Evolutionary conservation across 495 filamentous ascomycete species (phyloP).

Genomic region (Neurospora sp.): DNA sequence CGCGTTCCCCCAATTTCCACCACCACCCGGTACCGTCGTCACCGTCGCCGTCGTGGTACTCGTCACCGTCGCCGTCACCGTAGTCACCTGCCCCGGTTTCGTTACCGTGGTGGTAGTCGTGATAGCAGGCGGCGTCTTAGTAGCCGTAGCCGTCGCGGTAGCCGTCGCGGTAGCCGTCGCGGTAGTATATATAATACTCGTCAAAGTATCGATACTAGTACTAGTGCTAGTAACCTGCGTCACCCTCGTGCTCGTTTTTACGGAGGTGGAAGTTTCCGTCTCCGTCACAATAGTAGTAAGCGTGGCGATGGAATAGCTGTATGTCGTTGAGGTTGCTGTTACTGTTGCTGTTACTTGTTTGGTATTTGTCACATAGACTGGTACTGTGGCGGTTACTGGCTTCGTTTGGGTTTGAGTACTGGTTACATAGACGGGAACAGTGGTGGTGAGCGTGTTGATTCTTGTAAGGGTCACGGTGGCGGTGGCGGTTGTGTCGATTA

Average conservation of each 20-base stretch:
- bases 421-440: background rate
- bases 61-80: no score
- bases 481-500: constrained; percentile 4
- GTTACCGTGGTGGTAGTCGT: background rate
- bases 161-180: background rate
- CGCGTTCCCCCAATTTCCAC: background rate
- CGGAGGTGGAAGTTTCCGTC: rapidly evolving
- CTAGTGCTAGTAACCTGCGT: background rate
- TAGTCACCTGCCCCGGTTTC: background rate
- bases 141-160: no score
- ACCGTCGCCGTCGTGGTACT: no score
- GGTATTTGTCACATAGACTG: background rate
- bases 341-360: background rate
- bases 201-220: background rate
- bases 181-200: background rate
- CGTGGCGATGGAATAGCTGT: background rate
- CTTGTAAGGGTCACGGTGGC: constrained; percentile 5
- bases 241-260: background rate
- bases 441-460: constrained; percentile 5
- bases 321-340: background rate
- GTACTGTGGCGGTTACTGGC: background rate
- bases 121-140: background rate
- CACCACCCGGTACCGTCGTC: background rate
- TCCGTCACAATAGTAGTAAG: background rate
- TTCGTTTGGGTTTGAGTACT: background rate